phyloP scores from a whole-genome alignment of 2,329 filamentous ascomycete genomes.

The Mycosphaerella sp. region DNA sequence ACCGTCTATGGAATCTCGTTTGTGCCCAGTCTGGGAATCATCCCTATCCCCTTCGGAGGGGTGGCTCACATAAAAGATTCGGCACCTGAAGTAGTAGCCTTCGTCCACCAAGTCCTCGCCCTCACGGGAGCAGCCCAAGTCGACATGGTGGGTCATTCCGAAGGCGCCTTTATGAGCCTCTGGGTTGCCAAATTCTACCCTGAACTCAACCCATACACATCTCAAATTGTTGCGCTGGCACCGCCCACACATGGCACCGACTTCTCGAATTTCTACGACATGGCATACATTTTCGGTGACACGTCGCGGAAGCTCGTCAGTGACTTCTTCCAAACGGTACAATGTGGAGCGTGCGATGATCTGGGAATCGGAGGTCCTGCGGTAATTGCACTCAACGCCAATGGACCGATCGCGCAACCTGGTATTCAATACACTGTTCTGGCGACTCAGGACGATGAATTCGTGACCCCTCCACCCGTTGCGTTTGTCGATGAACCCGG shows the following conservation, averaged over 20 bases:
- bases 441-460: conserved; percentile 13
- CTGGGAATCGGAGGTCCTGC: conserved; percentile 7
- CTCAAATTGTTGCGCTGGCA: conserved; percentile 4
- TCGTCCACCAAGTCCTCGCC: conserved; percentile 6
- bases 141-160: conserved; percentile 9
- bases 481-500: conserved; percentile 14
- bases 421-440: conserved; percentile 14
- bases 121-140: conserved; percentile 6
- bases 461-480: conserved; percentile 12
- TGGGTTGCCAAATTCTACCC: conserved; percentile 13
- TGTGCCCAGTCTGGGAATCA: not conserved
- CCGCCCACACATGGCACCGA: conserved; percentile 11
- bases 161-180: conserved; percentile 7
- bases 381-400: conserved; percentile 7
- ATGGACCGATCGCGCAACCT: conserved; percentile 13
- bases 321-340: conserved; percentile 1
- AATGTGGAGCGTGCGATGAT: conserved; percentile 11
- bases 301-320: conserved; percentile 4
- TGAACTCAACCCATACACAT: not conserved
- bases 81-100: conserved; percentile 4
- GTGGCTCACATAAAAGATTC: conserved; percentile 1
- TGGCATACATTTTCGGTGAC: conserved; percentile 9
- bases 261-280: conserved; percentile 2
- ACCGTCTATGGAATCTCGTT: conserved; percentile 1
- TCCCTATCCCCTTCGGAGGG: conserved; percentile 3